phyloP scores from a whole-genome alignment of 2,329 filamentous ascomycete species.

The Trichoderma lentiforme region DNA sequence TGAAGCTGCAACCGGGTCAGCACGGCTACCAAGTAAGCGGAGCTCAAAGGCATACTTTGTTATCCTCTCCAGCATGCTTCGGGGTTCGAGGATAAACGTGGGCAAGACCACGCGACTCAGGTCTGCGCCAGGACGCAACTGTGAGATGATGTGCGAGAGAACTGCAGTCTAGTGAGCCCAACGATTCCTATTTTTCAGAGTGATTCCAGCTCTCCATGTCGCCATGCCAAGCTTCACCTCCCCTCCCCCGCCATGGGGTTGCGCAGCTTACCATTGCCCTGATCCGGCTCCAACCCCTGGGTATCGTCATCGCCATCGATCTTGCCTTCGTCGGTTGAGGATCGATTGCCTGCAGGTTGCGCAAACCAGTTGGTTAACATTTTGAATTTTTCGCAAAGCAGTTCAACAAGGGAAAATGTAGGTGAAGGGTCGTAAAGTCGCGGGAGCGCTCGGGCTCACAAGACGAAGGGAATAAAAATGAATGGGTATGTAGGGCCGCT shows the following conservation, averaged over 20 bases:
- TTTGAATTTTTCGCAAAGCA: conserved; percentile 16
- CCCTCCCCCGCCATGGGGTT: conserved; percentile 5
- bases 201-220: background rate
- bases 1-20: conserved; percentile 64
- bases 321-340: conserved; percentile 55
- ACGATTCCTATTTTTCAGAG: background rate
- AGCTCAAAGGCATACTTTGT: conserved; percentile 69
- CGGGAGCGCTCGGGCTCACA: background rate
- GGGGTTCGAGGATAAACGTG: conserved; percentile 95
- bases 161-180: conserved; percentile 50
- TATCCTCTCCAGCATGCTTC: conserved; percentile 97
- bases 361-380: conserved; percentile 45
- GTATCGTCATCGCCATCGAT: conserved; percentile 63
- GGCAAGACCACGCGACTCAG: conserved; percentile 90
- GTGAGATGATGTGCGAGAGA: conserved; percentile 93
- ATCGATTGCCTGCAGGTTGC: conserved; percentile 44
- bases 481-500: background rate
- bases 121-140: conserved; percentile 91
- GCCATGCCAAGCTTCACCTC: background rate
- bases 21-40: conserved; percentile 15
- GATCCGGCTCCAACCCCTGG: conserved; percentile 80
- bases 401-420: background rate
- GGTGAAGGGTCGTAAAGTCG: background rate
- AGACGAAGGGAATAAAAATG: background rate
- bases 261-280: conserved; percentile 76